A percentile compares a stretch with the other conserved stretches of the same genome.
phyloP scores from a whole-genome alignment of 108 stramenopile species.

The Skeletonema grethae region DNA sequence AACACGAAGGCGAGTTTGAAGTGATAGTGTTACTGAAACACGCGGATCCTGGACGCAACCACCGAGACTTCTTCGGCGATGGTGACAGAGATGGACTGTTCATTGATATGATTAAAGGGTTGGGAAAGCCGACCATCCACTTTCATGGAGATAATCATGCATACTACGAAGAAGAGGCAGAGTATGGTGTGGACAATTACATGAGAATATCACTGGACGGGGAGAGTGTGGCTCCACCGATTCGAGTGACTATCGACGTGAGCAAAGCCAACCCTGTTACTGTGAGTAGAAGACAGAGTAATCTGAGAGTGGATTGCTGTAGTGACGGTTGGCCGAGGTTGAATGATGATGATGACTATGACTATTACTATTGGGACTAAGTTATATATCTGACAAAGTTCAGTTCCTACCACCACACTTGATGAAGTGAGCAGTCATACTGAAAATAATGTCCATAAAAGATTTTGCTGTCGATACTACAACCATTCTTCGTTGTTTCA shows the following conservation, averaged over 20 bases:
- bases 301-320: slow-evolving; percentile 41
- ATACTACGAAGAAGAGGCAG: slow-evolving; percentile 32
- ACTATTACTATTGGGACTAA: too few relatives aligned
- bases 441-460: slow-evolving; percentile 15
- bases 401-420: background rate
- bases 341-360: too few relatives aligned
- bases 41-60: background rate
- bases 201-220: slow-evolving; percentile 41
- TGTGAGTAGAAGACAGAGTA: slow-evolving; percentile 30
- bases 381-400: background rate
- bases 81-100: slow-evolving; percentile 16
- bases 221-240: slow-evolving; percentile 19
- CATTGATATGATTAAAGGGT: slow-evolving; percentile 12
- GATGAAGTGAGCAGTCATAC: slow-evolving; percentile 18
- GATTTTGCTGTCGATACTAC: slow-evolving; percentile 8
- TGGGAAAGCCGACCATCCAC: slow-evolving; percentile 57
- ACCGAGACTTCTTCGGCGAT: slow-evolving; percentile 41
- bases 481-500: background rate
- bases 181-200: slow-evolving; percentile 33
- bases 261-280: slow-evolving; percentile 30
- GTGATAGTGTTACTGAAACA: background rate
- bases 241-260: slow-evolving; percentile 32
- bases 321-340: slow-evolving; percentile 32
- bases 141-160: slow-evolving; percentile 57
- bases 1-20: background rate